phyloP scores from a whole-genome alignment of 2,329 filamentous ascomycete species.

The Aspergillus hiratsukae region DNA sequence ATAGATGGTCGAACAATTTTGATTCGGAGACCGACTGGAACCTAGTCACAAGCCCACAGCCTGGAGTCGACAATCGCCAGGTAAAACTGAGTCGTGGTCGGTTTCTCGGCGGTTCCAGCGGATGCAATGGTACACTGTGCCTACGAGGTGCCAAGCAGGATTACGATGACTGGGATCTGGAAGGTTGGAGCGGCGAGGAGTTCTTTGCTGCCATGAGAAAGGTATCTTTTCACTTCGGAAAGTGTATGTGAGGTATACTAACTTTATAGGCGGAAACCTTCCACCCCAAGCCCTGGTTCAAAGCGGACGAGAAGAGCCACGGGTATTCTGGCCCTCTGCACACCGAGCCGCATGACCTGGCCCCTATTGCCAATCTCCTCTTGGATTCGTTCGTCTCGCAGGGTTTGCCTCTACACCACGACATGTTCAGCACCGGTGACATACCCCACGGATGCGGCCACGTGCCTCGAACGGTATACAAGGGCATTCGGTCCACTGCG shows the following conservation, averaged over 20 bases:
- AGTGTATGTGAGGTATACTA: conserved; percentile 23
- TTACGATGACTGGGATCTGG: conserved; percentile 52
- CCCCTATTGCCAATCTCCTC: conserved; percentile 54
- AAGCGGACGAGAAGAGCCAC: conserved; percentile 46
- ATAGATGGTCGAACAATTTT: conserved; percentile 40
- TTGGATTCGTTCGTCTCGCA: conserved; percentile 52
- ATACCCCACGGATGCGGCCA: conserved; percentile 55
- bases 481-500: conserved; percentile 50
- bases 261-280: conserved; percentile 51
- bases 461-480: conserved; percentile 49
- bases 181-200: conserved; percentile 54
- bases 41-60: conserved; percentile 37
- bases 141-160: conserved; percentile 42
- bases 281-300: conserved; percentile 55
- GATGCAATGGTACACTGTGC: conserved; percentile 43
- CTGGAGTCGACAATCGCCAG: conserved; percentile 37
- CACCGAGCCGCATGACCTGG: conserved; percentile 55
- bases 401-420: conserved; percentile 52
- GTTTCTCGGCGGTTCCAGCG: conserved; percentile 41
- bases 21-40: conserved; percentile 45
- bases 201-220: conserved; percentile 56
- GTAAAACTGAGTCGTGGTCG: conserved; percentile 42
- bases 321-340: conserved; percentile 51
- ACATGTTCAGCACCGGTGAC: conserved; percentile 56
- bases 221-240: conserved; percentile 49